Base-by-base conservation (phyloP, 2,329 filamentous ascomycete genomes). In the Fusarium citri region DNA sequence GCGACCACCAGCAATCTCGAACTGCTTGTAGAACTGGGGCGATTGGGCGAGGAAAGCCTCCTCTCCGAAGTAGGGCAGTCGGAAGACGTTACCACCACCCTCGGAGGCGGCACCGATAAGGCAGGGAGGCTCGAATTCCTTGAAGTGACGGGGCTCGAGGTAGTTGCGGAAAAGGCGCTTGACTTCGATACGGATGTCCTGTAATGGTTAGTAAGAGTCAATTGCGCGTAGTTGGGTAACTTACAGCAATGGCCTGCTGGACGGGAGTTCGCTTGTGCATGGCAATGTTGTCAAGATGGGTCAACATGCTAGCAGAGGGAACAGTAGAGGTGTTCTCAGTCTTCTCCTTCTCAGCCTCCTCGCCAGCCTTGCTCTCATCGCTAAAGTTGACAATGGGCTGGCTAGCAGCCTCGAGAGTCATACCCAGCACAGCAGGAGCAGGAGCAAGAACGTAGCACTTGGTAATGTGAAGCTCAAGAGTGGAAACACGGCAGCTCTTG, bases 221-320 rank as follows among this genome's bases (percentile, higher is more conserved):
- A 40, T 40, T 18, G 11, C 6, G 3, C 23, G 4, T n/a, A 9
- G 4, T 14, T 10, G n/a, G 22, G 12, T 3, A 20, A 50, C 48
- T n/a, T 53, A 53, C 49, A 3, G 85, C 83, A 76, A 95, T 95
- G 63, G 94, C 94, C 79, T 97, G 93, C 82, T 96, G 97, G 67
- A 97, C 92, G 67, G 94, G 93, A 2, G 94, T 93, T 60, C 96
- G 91, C 78, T 98, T 92, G 83, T 98, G 94, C 83, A 99, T 92
- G 55, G 93, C 93, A 64, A 93, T 90, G 86, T 98, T 97, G 85
- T 97, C 92, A 53, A 98, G 88, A 73, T 95, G 90, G 2, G 94
- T 97, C 77, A 90, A 89, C 79, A 98, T 89, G 65, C 89, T 92
- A 30, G 97, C 94, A 94, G 93, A 51, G 87, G 82, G 18, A 84